phyloP scores from a whole-genome alignment of 352 stramenopile genomes.

The Vaucheria bursata region DNA sequence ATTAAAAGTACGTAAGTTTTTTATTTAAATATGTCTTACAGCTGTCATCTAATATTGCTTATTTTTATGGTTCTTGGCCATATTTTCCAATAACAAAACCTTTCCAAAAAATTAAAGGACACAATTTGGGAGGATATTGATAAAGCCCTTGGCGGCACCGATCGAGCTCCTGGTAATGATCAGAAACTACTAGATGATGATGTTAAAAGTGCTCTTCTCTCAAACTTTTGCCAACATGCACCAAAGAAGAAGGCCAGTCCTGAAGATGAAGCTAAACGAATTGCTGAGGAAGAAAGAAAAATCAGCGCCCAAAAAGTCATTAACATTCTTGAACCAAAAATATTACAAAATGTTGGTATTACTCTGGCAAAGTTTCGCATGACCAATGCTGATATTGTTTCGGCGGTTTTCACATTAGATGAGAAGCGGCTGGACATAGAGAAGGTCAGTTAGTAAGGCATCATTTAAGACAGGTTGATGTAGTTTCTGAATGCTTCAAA shows the following conservation, averaged over 20 bases:
- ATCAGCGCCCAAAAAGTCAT: constrained; percentile 50
- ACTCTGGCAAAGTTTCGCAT: constrained; percentile 88
- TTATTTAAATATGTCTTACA: no score
- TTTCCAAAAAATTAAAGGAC: not conserved
- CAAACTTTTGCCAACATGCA: constrained; percentile 28
- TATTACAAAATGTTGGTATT: constrained; percentile 94
- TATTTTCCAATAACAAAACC: no score
- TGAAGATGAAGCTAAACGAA: constrained; percentile 41
- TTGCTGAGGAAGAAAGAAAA: constrained; percentile 37
- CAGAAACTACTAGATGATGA: constrained; percentile 34
- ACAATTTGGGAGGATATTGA: constrained; percentile 42
- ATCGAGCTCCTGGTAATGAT: constrained; percentile 30
- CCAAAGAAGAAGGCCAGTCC: constrained; percentile 16
- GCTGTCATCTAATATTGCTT: no score
- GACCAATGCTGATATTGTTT: constrained; percentile 73
- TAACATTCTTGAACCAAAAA: constrained; percentile 84
- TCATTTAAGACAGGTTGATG: no score
- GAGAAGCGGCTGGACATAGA: constrained; percentile 57
- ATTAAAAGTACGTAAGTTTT: constrained; percentile 12
- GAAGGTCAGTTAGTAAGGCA: no score
- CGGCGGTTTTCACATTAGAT: constrained; percentile 69
- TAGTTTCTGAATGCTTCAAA: no score
- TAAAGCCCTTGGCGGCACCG: constrained; percentile 26
- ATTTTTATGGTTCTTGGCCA: no score
- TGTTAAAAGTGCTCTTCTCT: constrained; percentile 22